These are phyloP conservation scores for Solanum chacoense DNA, from an alignment of 305 asterid species.

Conservation along the genomic window DNA sequence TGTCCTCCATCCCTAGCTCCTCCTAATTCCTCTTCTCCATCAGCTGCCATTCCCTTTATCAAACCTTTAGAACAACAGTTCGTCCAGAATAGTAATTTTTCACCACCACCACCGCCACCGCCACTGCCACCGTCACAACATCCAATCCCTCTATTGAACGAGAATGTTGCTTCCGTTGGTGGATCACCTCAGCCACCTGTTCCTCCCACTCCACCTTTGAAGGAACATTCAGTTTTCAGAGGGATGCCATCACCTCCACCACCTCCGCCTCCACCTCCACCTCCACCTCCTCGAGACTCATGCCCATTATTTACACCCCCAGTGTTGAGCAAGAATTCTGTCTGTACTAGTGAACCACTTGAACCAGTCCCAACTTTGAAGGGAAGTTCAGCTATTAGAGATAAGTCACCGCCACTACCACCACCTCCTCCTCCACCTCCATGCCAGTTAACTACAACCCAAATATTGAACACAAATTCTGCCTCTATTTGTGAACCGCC, in stretches of 20 bases:
- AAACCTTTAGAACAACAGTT: slow-evolving; percentile 5
- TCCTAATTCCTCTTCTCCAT: slow-evolving; percentile 12
- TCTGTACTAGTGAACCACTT: slow-evolving; percentile 10
- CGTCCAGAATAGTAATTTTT: background rate
- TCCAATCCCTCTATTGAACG: background rate
- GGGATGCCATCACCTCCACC: slow-evolving; percentile 1
- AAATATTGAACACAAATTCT: slow-evolving; percentile 11
- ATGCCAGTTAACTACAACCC: slow-evolving; percentile 21
- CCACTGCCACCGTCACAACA: background rate
- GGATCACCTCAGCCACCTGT: slow-evolving; percentile 3
- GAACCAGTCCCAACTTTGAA: slow-evolving; percentile 6
- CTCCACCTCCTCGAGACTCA: background rate
- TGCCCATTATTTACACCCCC: background rate
- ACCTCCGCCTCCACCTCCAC: background rate
- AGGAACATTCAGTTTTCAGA: background rate
- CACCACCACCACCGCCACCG: background rate
- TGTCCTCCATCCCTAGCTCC: slow-evolving; percentile 15
- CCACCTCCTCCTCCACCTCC: slow-evolving; percentile 25
- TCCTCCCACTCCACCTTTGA: slow-evolving; percentile 9
- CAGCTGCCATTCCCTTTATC: slow-evolving; percentile 11
- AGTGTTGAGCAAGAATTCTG: background rate
- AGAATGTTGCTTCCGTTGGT: background rate
- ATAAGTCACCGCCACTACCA: slow-evolving; percentile 19
- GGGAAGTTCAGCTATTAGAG: slow-evolving; percentile 17
- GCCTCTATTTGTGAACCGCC: background rate